Percentiles rank a stretch among this genome's conserved stretches.
phyloP scores from a whole-genome alignment of 2,329 filamentous ascomycete species.

The Domatiomyces catenatus region DNA sequence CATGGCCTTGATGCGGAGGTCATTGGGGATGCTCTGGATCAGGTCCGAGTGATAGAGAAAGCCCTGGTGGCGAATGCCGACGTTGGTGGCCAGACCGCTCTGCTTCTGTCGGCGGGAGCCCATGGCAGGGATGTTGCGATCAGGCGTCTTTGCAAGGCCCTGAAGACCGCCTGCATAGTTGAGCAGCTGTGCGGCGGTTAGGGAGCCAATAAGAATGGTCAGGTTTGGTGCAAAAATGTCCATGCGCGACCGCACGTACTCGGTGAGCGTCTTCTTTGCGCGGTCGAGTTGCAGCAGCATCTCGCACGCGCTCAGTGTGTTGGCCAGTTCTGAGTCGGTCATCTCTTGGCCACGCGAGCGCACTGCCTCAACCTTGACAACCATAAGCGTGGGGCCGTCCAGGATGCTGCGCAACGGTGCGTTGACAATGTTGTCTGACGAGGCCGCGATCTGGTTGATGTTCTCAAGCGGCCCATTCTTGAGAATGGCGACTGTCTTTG shows the following conservation, averaged over 20 bases:
- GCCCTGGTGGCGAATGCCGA: constrained; percentile 77
- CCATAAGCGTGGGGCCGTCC: constrained; percentile 83
- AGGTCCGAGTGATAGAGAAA: constrained; percentile 87
- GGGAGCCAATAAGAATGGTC: constrained; percentile 74
- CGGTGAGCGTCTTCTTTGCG: constrained; percentile 72
- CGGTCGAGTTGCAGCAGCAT: constrained; percentile 78
- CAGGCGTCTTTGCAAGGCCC: constrained; percentile 77
- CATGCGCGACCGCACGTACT: constrained; percentile 96
- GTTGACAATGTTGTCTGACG: constrained; percentile 63
- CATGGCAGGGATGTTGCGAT: constrained; percentile 81
- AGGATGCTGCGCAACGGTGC: constrained; percentile 64
- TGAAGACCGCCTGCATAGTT: constrained; percentile 82
- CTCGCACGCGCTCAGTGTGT: constrained; percentile 63
- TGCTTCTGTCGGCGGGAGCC: constrained; percentile 76
- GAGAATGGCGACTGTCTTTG: constrained; percentile 84
- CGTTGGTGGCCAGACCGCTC: constrained; percentile 78
- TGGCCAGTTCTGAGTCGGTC: constrained; percentile 55
- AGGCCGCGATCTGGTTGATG: constrained; percentile 58
- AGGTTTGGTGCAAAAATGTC: constrained; percentile 89
- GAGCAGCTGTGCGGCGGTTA: constrained; percentile 90
- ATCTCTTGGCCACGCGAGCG: constrained; percentile 72
- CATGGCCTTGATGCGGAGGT: constrained; percentile 85
- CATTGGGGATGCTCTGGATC: constrained; percentile 66
- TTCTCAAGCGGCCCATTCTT: constrained; percentile 83
- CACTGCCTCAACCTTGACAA: constrained; percentile 86